Conservation (phyloP, 768 basidiomycete species). For the Agrocybe pediades region DNA sequence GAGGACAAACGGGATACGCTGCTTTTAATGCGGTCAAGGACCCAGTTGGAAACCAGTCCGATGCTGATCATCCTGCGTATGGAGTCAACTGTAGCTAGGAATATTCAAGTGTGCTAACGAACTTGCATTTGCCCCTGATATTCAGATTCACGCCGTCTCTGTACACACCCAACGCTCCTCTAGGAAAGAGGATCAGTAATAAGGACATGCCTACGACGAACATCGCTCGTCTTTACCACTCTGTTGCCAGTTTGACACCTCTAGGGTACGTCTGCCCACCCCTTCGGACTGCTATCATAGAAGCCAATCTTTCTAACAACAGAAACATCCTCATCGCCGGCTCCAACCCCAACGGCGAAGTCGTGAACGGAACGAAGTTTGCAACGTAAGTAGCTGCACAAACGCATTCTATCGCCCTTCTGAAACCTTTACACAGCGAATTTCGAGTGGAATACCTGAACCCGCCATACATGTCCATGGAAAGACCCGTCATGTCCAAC, state of each 20-base stretch:
- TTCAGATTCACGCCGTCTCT: constrained; percentile 41
- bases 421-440: constrained; percentile 23
- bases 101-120: not conserved
- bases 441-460: constrained; percentile 44
- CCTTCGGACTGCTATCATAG: constrained; percentile 10
- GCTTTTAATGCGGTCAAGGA: constrained; percentile 35
- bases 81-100: constrained; percentile 1
- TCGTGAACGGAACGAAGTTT: constrained; percentile 28
- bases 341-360: constrained; percentile 44
- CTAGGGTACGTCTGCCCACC: constrained; percentile 36
- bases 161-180: constrained; percentile 45
- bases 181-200: constrained; percentile 49
- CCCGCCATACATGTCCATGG: constrained; percentile 41
- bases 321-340: constrained; percentile 39
- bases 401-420: constrained; percentile 9
- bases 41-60: constrained; percentile 25
- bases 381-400: constrained; percentile 22
- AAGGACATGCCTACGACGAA: constrained; percentile 42
- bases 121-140: not conserved
- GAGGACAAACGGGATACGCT: constrained; percentile 43
- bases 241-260: constrained; percentile 55
- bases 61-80: constrained; percentile 33
- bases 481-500: constrained; percentile 33
- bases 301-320: not conserved
- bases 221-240: constrained; percentile 65